Base-by-base conservation (phyloP, 2,329 filamentous ascomycete genomes). In the Paracamarosporium sp. region DNA sequence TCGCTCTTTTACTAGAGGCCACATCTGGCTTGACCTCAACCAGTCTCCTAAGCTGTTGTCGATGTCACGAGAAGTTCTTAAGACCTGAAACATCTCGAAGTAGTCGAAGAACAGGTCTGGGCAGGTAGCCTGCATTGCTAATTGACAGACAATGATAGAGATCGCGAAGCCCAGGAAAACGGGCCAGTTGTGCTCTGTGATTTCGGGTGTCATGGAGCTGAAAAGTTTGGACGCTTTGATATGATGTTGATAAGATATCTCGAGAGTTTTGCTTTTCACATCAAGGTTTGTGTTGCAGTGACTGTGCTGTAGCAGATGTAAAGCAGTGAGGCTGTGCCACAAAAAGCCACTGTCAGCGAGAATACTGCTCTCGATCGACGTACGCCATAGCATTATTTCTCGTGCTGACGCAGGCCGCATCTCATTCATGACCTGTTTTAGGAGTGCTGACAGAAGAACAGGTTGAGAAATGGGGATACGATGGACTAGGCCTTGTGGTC, bases 41-140 rank as follows among this genome's bases (percentile, higher is more conserved):
- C 50, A 56, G 1, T 28, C 22, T 7, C 20, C 8, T 11, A 51
- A 17, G 12, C 2, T 5, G 8, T 15, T 9, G 15, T 48, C 46
- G 20, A 56, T 17, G 11, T 40, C 22, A 8, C 25, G 30, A 24
- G 46, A 38, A 5, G 50, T 33, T 17, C 46, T 35, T 15, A 56
- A 28, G 2, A 56, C 38, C 7, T 46, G 38, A 1, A 56, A 28
- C 5, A 27, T 51, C 27, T 51, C 47, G 13, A 56, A n/a, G 28
- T 56, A 46, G 27, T 51, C 47, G 28, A 56, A 56, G 11, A 40
- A 24, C 8, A 8, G 15, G 1, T 43, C 33, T 5, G 38, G 53
- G 31, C 53, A 55, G 11, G 17, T 43, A 4, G 46, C 22, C 27
- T 55, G 53, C n/a, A 33, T 46, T n/a, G 36, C 53, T 13, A 56